phyloP scores from a whole-genome alignment of 2,329 filamentous ascomycete species.

The Fusarium sp. region DNA sequence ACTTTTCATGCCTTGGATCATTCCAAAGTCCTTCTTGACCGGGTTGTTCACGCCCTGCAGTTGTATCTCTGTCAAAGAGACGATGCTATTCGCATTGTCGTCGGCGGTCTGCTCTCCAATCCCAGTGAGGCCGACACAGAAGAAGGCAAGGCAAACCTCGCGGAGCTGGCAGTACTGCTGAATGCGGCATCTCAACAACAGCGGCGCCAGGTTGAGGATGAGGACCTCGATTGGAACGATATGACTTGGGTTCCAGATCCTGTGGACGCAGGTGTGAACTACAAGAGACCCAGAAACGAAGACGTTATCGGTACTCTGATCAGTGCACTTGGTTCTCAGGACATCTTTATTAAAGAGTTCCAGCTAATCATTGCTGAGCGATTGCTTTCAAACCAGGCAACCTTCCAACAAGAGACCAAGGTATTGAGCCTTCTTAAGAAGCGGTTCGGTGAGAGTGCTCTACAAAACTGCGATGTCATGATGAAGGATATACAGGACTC shows the following conservation, averaged over 20 bases:
- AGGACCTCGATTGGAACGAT: conserved; percentile 88
- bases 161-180: conserved; percentile 75
- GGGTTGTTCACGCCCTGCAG: conserved; percentile 78
- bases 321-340: conserved; percentile 86
- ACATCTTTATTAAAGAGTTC: conserved; percentile 94
- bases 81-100: conserved; percentile 81
- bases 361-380: conserved; percentile 89
- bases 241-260: conserved; percentile 95
- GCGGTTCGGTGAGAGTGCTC: conserved; percentile 83
- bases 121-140: conserved; percentile 63
- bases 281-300: conserved; percentile 86
- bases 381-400: conserved; percentile 72
- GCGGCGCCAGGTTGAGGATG: conserved; percentile 66
- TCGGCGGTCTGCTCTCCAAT: conserved; percentile 76
- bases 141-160: conserved; percentile 63
- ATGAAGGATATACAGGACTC: conserved; percentile 92
- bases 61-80: conserved; percentile 81
- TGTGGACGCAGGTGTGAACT: conserved; percentile 91
- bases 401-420: conserved; percentile 82
- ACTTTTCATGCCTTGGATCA: conserved; percentile 80
- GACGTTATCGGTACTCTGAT: conserved; percentile 94
- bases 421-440: conserved; percentile 89
- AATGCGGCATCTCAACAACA: conserved; percentile 68
- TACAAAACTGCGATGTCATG: conserved; percentile 98
- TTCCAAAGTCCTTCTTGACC: conserved; percentile 80